These are phyloP conservation scores for Neofusicoccum kwambonambiense DNA, from an alignment of 2,329 filamentous ascomycete genomes.

Conservation along the genomic window DNA sequence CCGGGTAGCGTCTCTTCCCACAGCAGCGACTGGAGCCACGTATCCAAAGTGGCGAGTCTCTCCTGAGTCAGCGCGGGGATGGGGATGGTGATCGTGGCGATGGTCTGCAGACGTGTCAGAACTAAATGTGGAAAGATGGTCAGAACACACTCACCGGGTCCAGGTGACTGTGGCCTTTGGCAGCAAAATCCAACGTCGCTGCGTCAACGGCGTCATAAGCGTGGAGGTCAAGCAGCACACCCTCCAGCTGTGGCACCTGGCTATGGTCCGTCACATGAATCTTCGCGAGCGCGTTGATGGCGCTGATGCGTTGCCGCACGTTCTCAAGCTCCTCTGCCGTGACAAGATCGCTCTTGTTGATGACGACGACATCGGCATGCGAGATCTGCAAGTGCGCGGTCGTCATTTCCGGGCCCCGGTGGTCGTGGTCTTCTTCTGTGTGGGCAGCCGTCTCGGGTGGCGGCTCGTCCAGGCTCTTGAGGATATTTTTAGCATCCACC, in stretches of 20 bases:
- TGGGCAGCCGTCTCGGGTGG: slow-evolving; percentile 46
- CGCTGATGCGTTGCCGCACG: slow-evolving; percentile 69
- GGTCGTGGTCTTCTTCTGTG: slow-evolving; percentile 48
- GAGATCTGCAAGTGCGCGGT: slow-evolving; percentile 96
- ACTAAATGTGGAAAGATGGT: neutral
- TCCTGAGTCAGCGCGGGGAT: slow-evolving; percentile 59
- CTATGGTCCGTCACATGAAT: slow-evolving; percentile 80
- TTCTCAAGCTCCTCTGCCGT: slow-evolving; percentile 64
- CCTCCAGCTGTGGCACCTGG: slow-evolving; percentile 77
- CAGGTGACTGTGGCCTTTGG: slow-evolving; percentile 83
- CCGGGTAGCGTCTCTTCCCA: slow-evolving; percentile 72
- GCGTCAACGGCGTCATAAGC: slow-evolving; percentile 82
- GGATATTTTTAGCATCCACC: slow-evolving; percentile 91
- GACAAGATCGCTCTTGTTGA: slow-evolving; percentile 92
- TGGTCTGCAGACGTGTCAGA: slow-evolving; percentile 56
- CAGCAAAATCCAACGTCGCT: slow-evolving; percentile 61
- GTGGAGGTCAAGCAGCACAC: slow-evolving; percentile 83
- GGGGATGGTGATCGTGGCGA: slow-evolving; percentile 75
- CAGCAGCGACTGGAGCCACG: slow-evolving; percentile 77
- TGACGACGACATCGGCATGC: slow-evolving; percentile 89
- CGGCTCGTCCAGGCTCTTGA: slow-evolving; percentile 74
- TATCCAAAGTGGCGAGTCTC: slow-evolving; percentile 67
- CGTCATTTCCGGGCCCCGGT: slow-evolving; percentile 69
- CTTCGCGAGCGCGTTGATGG: slow-evolving; percentile 87
- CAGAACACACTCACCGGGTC: slow-evolving; percentile 67